Conservation (phyloP, 2,329 filamentous ascomycete species). For the Pseudogymnoascus sp. region DNA sequence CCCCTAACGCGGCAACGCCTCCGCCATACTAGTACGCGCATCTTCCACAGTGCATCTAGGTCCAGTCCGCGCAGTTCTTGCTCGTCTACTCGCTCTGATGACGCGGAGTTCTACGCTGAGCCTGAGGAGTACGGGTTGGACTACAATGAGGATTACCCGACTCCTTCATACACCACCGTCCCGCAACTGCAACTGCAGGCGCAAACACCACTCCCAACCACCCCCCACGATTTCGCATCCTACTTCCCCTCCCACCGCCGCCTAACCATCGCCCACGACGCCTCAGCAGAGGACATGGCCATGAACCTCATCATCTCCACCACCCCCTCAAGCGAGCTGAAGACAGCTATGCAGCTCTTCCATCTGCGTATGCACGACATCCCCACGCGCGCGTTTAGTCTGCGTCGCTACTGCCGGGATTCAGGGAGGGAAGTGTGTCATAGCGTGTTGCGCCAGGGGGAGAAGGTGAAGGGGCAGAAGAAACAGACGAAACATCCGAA, state of each 20-base stretch:
- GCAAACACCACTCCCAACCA: slow-evolving; percentile 45
- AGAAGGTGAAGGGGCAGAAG: neutral
- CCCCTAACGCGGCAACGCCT: slow-evolving; percentile 17
- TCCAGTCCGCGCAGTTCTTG: no score
- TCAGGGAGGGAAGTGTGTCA: slow-evolving; percentile 91
- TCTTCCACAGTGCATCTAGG: neutral
- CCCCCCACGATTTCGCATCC: slow-evolving; percentile 69
- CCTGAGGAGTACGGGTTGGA: slow-evolving; percentile 30
- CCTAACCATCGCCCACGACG: slow-evolving; percentile 79
- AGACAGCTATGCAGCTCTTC: slow-evolving; percentile 69
- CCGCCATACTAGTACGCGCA: slow-evolving; percentile 14
- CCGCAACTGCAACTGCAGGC: no score
- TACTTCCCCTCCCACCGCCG: slow-evolving; percentile 80
- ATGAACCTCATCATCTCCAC: slow-evolving; percentile 93
- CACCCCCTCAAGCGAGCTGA: slow-evolving; percentile 42
- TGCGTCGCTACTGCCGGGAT: slow-evolving; percentile 84
- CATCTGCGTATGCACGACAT: slow-evolving; percentile 93
- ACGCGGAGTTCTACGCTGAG: slow-evolving; percentile 42
- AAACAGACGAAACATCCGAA: slow-evolving; percentile 36
- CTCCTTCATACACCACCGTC: slow-evolving; percentile 20
- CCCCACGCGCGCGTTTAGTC: slow-evolving; percentile 74
- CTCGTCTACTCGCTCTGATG: slow-evolving; percentile 17
- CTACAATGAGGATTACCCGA: slow-evolving; percentile 28
- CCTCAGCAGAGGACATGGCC: slow-evolving; percentile 83
- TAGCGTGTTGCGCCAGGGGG: slow-evolving; percentile 14